Base-by-base conservation (phyloP, 768 basidiomycete genomes). In the Tylopilus rubrobrunneus region DNA sequence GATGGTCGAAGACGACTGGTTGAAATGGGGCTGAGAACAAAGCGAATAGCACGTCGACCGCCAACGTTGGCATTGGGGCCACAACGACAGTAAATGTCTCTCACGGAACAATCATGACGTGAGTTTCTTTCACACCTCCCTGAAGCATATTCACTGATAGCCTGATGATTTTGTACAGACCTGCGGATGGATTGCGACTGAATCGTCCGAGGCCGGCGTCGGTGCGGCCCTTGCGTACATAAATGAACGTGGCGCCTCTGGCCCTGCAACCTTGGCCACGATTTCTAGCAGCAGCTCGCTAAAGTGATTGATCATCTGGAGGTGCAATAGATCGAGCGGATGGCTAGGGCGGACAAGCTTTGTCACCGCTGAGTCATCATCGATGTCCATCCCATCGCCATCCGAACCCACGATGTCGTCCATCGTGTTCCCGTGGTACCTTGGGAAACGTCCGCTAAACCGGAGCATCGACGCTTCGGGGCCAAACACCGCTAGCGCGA, bases 261-360 rank as follows among this genome's bases (percentile, higher is more conserved):
- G 64, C 3, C 77, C 82, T 9, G 78, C 82, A 7, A 84, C 77
- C 52, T 78, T 78, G 46, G 68, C 73, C 29, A 79, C 84, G 3
- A 89, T 74, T 46, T 82, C 81, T 33, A 77, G 67, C 44, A 91
- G 74, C 49, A 87, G 67, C 46, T 77, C 75, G 31, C 76, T 76
- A 63, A 90, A 90, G 66, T 89, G 82, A 40, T 85, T 82, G 48
- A 87, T 76, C 45, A 89, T 77, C 58, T 86, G 82, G 21, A 81
- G 66, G 65, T 90, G 89, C 45, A 90, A 76, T 56, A 76, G 70
- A 67, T 86, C 85, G 55, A 85, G 73, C 5, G 85, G 76, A 61
- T 87, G 81, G 52, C 76, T 77, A 5, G 82, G 79, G 28, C 68
- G 64, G 46, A 74, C 70, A 37, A 66, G 60, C 34, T 70, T 70